These are phyloP conservation scores for Aureobasidium sp. DNA, from an alignment of 2,329 filamentous ascomycete genomes.

Conservation along the genomic window DNA sequence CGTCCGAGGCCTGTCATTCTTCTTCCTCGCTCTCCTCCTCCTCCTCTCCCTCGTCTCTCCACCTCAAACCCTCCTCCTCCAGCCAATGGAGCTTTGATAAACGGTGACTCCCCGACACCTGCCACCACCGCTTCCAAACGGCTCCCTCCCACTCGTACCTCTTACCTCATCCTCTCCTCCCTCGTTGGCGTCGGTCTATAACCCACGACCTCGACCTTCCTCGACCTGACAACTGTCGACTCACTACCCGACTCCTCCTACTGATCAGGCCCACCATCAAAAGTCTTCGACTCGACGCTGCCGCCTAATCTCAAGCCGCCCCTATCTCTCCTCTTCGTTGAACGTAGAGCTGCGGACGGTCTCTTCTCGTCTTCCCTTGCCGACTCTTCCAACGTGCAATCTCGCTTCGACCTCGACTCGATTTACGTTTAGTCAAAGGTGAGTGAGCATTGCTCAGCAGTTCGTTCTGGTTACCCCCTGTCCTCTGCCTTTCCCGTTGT, in stretches of 20 bases:
- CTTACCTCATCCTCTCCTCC: neutral
- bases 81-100: conserved; percentile 18
- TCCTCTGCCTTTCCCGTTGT: neutral
- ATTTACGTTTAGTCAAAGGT: neutral
- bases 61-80: conserved; percentile 4
- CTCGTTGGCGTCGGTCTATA: conserved; percentile 10
- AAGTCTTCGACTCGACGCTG: neutral
- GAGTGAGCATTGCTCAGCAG: conserved; percentile 7
- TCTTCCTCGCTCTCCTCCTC: conserved; percentile 7
- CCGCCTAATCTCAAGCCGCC: conserved; percentile 13
- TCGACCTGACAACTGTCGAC: conserved; percentile 3
- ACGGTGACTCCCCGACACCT: neutral
- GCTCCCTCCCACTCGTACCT: conserved; percentile 5
- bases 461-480: neutral
- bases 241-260: conserved; percentile 14
- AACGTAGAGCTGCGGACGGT: conserved; percentile 29
- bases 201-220: conserved; percentile 7
- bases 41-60: neutral
- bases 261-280: conserved; percentile 14
- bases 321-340: conserved; percentile 38
- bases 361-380: conserved; percentile 1
- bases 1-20: conserved; percentile 12
- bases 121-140: conserved; percentile 9
- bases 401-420: conserved; percentile 3
- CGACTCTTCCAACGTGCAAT: neutral